Percentiles rank a stretch among this genome's conserved stretches.
Evolutionary conservation across 805 yeast genomes (phyloP).

Genomic region (Lipomyces sp.): DNA sequence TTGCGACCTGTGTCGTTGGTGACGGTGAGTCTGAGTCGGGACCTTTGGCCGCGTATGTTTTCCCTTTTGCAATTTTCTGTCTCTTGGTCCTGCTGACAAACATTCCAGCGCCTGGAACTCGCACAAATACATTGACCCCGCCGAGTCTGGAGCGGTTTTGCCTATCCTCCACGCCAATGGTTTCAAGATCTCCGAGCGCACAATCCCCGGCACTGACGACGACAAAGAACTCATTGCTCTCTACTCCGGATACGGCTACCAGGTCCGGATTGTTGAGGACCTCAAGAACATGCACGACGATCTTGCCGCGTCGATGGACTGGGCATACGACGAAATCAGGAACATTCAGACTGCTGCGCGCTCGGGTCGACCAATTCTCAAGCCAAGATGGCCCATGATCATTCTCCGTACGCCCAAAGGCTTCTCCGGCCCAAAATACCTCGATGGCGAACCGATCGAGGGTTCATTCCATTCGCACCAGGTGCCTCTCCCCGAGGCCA

Average conservation of each 20-base stretch:
- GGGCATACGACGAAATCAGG: conserved; percentile 32
- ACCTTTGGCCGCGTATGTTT: conserved; percentile 35
- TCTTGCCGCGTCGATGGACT: conserved; percentile 37
- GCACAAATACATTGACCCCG: conserved; percentile 37
- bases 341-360: conserved; percentile 37
- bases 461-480: conserved; percentile 39
- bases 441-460: conserved; percentile 34
- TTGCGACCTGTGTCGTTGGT: conserved; percentile 35
- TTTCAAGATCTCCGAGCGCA: conserved; percentile 39
- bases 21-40: conserved; percentile 40
- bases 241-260: conserved; percentile 38
- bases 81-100: background rate
- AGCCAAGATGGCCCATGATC: conserved; percentile 39
- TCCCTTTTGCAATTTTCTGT: background rate
- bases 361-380: conserved; percentile 29
- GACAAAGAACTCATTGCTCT: conserved; percentile 36
- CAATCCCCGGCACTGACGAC: conserved; percentile 36
- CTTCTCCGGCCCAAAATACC: conserved; percentile 35
- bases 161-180: conserved; percentile 39
- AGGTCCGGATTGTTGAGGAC: conserved; percentile 35
- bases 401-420: conserved; percentile 40
- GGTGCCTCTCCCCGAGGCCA: conserved; percentile 38
- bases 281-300: conserved; percentile 25
- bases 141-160: conserved; percentile 39
- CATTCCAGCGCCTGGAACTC: conserved; percentile 35